Conservation (phyloP, 179 eudicot species). For the Gypsophila paniculata region DNA sequence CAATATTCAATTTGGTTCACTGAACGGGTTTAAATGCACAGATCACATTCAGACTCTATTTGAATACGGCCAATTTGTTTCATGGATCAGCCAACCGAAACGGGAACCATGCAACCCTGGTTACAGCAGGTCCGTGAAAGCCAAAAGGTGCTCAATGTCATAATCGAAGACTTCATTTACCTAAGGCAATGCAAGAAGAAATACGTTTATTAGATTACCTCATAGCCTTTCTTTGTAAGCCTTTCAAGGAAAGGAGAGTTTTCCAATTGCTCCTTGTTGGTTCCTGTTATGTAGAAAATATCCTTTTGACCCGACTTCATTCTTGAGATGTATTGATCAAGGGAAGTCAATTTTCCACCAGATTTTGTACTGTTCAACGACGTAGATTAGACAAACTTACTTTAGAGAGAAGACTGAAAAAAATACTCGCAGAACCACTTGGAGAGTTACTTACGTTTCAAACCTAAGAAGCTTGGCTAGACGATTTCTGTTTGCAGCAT, state of each 20-base stretch:
- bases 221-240: conserved; percentile 76
- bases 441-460: conserved; percentile 57
- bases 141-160: background rate
- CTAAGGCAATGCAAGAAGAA: background rate
- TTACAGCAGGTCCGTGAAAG: background rate
- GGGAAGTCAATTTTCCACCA: conserved; percentile 76
- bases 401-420: background rate
- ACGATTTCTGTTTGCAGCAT: conserved; percentile 96
- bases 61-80: too few species aligned
- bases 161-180: background rate
- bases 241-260: conserved; percentile 99
- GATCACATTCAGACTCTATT: too few species aligned
- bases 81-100: too few species aligned
- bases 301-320: conserved; percentile 94
- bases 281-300: conserved; percentile 87
- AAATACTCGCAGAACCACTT: background rate
- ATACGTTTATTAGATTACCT: conserved; percentile 40
- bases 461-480: conserved; percentile 89
- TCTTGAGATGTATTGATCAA: conserved; percentile 91
- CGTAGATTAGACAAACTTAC: conserved; percentile 17
- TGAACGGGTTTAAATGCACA: too few species aligned
- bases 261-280: conserved; percentile 91
- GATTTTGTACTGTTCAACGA: conserved; percentile 55
- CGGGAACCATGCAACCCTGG: background rate
- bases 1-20: too few species aligned